Evolutionary conservation across 2,329 filamentous ascomycete genomes (phyloP).

Genomic region (Penicillium sp.): DNA sequence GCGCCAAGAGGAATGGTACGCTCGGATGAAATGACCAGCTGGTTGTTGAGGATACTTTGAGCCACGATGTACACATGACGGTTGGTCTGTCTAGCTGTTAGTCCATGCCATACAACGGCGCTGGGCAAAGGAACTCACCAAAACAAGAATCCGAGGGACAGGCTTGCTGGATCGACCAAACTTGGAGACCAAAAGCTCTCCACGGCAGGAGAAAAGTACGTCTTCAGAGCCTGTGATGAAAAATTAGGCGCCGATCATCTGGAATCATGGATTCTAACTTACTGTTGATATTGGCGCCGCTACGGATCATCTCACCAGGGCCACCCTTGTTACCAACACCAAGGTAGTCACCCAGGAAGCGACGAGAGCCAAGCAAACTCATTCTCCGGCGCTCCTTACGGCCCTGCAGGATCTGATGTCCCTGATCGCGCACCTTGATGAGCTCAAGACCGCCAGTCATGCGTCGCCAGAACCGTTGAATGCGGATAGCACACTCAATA

Average conservation of each 20-base stretch:
- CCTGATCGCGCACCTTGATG: conserved; percentile 84
- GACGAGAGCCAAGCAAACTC: conserved; percentile 86
- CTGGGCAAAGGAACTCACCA: conserved; percentile 53
- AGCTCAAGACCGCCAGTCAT: conserved; percentile 90
- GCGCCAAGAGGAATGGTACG: conserved; percentile 80
- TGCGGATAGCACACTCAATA: conserved; percentile 88
- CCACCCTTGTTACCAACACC: conserved; percentile 82
- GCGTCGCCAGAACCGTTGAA: conserved; percentile 94
- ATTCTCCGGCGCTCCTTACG: conserved; percentile 91
- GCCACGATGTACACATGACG: conserved; percentile 88
- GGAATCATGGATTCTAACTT: conserved; percentile 46
- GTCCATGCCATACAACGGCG: conserved; percentile 8
- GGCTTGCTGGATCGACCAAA: conserved; percentile 96
- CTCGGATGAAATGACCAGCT: conserved; percentile 81
- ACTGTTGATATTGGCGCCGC: conserved; percentile 70
- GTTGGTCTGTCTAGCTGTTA: conserved; percentile 61
- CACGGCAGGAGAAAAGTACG: conserved; percentile 86
- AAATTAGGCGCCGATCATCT: conserved; percentile 1
- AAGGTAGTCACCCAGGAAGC: conserved; percentile 94
- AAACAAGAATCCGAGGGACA: conserved; percentile 79
- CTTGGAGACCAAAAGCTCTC: conserved; percentile 88
- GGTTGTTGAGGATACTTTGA: conserved; percentile 80
- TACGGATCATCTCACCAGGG: conserved; percentile 79
- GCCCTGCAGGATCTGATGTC: conserved; percentile 78
- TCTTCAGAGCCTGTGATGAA: conserved; percentile 61